These are phyloP conservation scores for Aurantiochytrium sp. DNA, from an alignment of 108 stramenopile species.

Conservation along the genomic window DNA sequence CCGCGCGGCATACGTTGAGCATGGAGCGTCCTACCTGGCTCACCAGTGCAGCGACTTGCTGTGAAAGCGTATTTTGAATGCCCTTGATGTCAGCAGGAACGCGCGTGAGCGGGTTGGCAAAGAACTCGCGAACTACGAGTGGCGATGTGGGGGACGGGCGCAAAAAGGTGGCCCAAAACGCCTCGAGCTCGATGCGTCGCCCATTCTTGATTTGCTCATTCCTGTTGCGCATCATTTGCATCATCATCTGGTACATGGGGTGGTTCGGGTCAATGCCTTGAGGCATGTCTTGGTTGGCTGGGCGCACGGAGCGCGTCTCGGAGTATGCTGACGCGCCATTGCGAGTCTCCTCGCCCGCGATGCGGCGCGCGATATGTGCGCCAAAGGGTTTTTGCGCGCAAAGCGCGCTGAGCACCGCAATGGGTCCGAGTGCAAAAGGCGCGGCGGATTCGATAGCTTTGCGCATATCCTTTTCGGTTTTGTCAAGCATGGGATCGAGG, in stretches of 20 bases:
- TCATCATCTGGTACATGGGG: not conserved
- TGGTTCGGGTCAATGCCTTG: not conserved
- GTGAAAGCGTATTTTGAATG: not conserved
- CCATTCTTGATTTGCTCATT: not conserved
- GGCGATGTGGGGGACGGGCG: not conserved
- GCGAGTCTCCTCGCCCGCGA: not conserved
- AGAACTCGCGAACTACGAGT: not conserved
- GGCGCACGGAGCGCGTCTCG: not conserved
- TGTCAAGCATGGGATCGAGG: not conserved
- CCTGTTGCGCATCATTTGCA: not conserved
- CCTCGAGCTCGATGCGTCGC: not conserved
- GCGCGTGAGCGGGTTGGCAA: not conserved
- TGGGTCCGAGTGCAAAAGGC: not conserved
- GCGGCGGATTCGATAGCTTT: not conserved
- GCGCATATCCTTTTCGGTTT: not conserved
- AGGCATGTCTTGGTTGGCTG: not conserved
- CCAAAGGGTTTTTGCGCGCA: constrained; percentile 7
- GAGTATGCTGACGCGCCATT: not conserved
- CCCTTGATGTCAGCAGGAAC: not conserved
- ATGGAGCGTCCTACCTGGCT: not conserved
- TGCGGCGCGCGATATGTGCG: not conserved
- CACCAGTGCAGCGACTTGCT: not conserved
- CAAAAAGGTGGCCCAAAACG: not conserved
- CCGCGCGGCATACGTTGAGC: not conserved
- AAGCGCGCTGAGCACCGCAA: not conserved